Conservation (phyloP, 768 basidiomycete genomes). For the Amanita inopinata region DNA sequence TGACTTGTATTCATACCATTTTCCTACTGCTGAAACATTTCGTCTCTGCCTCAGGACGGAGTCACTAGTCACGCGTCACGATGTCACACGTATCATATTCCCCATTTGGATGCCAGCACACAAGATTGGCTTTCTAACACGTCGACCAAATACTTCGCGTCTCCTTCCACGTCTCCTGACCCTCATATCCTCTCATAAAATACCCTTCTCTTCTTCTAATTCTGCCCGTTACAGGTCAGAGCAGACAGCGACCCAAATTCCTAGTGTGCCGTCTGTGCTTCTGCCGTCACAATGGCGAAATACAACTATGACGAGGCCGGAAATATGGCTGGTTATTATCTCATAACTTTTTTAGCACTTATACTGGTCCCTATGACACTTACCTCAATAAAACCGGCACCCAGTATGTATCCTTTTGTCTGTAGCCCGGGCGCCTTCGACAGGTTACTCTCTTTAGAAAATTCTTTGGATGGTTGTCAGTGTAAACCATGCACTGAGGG, state of each 20-base stretch:
- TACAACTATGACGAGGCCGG: conserved; percentile 84
- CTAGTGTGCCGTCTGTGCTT: conserved; percentile 2
- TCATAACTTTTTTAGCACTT: conserved; percentile 82
- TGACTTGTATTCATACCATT: too few species aligned
- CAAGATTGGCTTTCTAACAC: too few species aligned
- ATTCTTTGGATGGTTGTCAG: conserved; percentile 40
- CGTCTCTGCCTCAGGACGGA: background rate
- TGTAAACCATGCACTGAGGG: conserved; percentile 55
- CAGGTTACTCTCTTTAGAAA: conserved; percentile 13
- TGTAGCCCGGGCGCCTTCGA: conserved; percentile 1
- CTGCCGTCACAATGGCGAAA: conserved; percentile 48
- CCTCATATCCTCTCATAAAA: conserved; percentile 3
- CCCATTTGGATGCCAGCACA: background rate
- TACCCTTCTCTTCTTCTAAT: background rate
- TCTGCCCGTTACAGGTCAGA: background rate
- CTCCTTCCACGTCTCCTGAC: background rate
- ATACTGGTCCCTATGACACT: conserved; percentile 73
- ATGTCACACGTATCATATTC: background rate
- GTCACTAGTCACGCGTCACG: background rate
- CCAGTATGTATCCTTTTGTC: conserved; percentile 30
- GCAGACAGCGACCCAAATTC: background rate
- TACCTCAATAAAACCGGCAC: conserved; percentile 30
- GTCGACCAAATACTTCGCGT: too few species aligned
- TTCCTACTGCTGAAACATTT: conserved; percentile 7
- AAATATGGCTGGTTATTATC: conserved; percentile 83